Conservation (phyloP, 208 protist genomes). For the Trypanosoma lewisi region DNA sequence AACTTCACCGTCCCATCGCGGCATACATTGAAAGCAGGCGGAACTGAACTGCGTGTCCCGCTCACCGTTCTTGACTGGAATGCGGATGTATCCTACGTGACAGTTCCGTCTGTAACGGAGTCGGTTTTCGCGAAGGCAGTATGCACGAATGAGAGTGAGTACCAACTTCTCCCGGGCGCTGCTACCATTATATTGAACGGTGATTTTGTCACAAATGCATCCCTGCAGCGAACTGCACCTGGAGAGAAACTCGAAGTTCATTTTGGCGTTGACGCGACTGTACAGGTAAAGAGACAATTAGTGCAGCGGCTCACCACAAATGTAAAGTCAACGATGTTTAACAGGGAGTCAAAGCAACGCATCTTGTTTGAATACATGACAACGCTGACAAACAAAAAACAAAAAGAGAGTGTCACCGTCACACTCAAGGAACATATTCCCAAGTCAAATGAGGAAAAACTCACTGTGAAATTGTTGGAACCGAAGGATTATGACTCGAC, state of each 20-base stretch:
- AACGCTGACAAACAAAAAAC: constrained; percentile 25
- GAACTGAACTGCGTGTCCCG: constrained; percentile 17
- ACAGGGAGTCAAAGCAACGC: constrained; percentile 14
- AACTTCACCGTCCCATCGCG: constrained; percentile 25
- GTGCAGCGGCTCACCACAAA: constrained; percentile 7
- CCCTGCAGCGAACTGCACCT: constrained; percentile 17
- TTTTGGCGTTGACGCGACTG: constrained; percentile 28
- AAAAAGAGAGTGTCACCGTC: constrained; percentile 15
- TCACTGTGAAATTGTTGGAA: constrained; percentile 30
- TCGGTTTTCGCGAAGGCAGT: constrained; percentile 22
- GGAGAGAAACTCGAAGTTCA: constrained; percentile 23
- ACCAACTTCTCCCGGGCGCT: constrained; percentile 20
- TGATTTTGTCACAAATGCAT: constrained; percentile 26
- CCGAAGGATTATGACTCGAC: constrained; percentile 4
- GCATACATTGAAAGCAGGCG: constrained; percentile 13
- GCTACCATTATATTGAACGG: constrained; percentile 27
- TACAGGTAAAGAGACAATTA: constrained; percentile 23
- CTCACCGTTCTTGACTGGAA: constrained; percentile 20
- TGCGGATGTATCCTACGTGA: constrained; percentile 24
- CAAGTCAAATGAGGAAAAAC: constrained; percentile 29
- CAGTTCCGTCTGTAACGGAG: constrained; percentile 17
- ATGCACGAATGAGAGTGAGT: constrained; percentile 27
- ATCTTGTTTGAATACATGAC: constrained; percentile 19
- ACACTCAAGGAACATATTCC: constrained; percentile 25
- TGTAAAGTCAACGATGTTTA: constrained; percentile 15